Evolutionary conservation across 2,329 filamentous ascomycete species (phyloP).

Genomic region (Fusarium sp.): DNA sequence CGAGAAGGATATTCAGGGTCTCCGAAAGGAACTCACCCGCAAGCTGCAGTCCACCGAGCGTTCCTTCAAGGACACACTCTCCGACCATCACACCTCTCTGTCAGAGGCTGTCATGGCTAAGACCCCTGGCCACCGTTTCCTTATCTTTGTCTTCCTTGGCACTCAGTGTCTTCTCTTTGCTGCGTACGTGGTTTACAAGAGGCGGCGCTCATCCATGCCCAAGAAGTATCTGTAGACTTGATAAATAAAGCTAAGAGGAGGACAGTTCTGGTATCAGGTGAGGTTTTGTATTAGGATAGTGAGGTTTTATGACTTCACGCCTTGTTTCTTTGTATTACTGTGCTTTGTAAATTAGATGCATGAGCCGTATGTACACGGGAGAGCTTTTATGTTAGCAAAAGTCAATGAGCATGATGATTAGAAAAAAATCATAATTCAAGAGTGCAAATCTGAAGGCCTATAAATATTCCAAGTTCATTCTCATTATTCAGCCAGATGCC

Average conservation of each 20-base stretch:
- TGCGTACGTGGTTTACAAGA: conserved; percentile 83
- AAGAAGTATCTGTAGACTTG: conserved; percentile 84
- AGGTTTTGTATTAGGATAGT: conserved; percentile 24
- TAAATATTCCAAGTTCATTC: background rate
- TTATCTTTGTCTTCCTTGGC: conserved; percentile 77
- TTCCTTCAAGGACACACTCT: conserved; percentile 63
- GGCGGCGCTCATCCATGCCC: conserved; percentile 77
- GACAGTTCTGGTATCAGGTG: background rate
- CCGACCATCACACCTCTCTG: conserved; percentile 61
- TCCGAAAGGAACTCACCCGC: conserved; percentile 62
- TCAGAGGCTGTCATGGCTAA: conserved; percentile 60
- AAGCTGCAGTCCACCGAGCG: conserved; percentile 63
- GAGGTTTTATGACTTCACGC: conserved; percentile 20
- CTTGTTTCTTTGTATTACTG: conserved; percentile 6
- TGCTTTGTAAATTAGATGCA: conserved; percentile 39
- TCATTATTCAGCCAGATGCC: background rate
- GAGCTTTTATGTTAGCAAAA: conserved; percentile 21
- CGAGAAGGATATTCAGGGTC: conserved; percentile 67
- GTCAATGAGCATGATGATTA: conserved; percentile 40
- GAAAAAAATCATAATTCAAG: conserved; percentile 14
- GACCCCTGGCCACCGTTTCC: conserved; percentile 61
- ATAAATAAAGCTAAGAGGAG: conserved; percentile 4
- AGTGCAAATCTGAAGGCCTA: background rate
- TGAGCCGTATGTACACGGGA: conserved; percentile 32
- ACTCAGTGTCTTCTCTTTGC: conserved; percentile 78